Evolutionary conservation across 768 basidiomycete genomes (phyloP).

Genomic region (Lactifluus pinguis): DNA sequence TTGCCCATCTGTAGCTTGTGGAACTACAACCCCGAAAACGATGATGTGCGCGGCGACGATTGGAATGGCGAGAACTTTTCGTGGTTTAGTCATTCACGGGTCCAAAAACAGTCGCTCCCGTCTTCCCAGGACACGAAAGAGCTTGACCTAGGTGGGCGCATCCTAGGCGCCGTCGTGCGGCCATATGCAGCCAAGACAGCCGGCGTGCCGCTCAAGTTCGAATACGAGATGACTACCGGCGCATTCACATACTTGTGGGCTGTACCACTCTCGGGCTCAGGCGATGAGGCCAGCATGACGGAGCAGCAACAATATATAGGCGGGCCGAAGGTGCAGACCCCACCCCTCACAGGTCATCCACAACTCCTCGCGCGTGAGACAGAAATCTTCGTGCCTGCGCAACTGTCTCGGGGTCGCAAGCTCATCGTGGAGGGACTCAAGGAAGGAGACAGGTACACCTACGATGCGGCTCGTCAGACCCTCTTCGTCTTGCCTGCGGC

Average conservation of each 20-base stretch:
- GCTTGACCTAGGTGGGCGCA: conserved; percentile 75
- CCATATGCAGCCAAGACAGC: conserved; percentile 90
- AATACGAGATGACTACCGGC: conserved; percentile 73
- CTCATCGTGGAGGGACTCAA: conserved; percentile 51
- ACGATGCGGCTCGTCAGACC: conserved; percentile 65
- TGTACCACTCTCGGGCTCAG: conserved; percentile 26
- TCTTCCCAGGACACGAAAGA: conserved; percentile 54
- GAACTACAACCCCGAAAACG: conserved; percentile 90
- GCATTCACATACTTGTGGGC: conserved; percentile 59
- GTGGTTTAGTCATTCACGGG: conserved; percentile 66
- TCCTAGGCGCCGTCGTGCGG: conserved; percentile 71
- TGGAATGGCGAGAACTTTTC: conserved; percentile 99
- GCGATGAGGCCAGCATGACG: background rate
- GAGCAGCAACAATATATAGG: background rate
- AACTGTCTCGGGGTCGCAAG: conserved; percentile 47
- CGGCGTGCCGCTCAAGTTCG: conserved; percentile 65
- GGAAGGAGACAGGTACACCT: conserved; percentile 40
- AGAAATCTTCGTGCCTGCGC: conserved; percentile 73
- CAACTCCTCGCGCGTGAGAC: conserved; percentile 50
- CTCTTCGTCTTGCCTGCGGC: conserved; percentile 49
- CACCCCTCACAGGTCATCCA: conserved; percentile 34
- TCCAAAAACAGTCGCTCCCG: conserved; percentile 33
- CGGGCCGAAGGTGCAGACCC: conserved; percentile 25
- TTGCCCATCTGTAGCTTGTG: conserved; percentile 50
- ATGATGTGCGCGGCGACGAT: conserved; percentile 67